Conservation (phyloP, 2,329 filamentous ascomycete genomes). For the Allantophomopsis lycopodina region DNA sequence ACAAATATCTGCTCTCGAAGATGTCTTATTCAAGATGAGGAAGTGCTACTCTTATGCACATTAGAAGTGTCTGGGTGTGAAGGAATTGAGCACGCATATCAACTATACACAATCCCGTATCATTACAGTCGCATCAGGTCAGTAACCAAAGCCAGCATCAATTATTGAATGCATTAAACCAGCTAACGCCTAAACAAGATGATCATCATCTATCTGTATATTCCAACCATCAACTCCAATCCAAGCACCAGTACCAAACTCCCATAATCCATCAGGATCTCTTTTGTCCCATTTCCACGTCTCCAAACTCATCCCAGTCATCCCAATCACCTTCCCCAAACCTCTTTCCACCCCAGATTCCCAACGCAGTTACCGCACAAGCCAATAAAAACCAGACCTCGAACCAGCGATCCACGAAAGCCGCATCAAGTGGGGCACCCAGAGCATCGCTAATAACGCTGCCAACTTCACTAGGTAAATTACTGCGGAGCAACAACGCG, state of each 20-base stretch:
- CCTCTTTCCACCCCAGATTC: conserved; percentile 59
- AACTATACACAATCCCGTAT: too few species aligned
- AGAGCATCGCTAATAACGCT: conserved; percentile 66
- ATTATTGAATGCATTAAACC: too few species aligned
- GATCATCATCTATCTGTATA: too few species aligned
- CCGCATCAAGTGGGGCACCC: conserved; percentile 55
- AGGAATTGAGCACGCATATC: too few species aligned
- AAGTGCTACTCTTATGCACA: too few species aligned
- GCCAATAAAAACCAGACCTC: conserved; percentile 73
- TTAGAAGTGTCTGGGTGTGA: too few species aligned
- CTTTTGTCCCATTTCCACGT: conserved; percentile 60
- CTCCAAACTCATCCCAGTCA: conserved; percentile 44
- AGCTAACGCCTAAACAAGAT: too few species aligned
- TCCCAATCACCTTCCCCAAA: conserved; percentile 37
- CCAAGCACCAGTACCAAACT: background rate
- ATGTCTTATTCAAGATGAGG: too few species aligned
- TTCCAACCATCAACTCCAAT: too few species aligned
- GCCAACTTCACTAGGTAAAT: conserved; percentile 64
- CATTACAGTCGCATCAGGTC: too few species aligned
- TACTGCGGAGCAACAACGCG: conserved; percentile 63
- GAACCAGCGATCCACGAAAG: conserved; percentile 73
- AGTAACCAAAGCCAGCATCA: too few species aligned
- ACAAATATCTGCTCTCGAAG: too few species aligned
- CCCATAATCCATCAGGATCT: conserved; percentile 28
- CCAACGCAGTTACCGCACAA: conserved; percentile 50